Conservation (phyloP, 495 filamentous ascomycete species). For the Aspergillus indologenus region DNA sequence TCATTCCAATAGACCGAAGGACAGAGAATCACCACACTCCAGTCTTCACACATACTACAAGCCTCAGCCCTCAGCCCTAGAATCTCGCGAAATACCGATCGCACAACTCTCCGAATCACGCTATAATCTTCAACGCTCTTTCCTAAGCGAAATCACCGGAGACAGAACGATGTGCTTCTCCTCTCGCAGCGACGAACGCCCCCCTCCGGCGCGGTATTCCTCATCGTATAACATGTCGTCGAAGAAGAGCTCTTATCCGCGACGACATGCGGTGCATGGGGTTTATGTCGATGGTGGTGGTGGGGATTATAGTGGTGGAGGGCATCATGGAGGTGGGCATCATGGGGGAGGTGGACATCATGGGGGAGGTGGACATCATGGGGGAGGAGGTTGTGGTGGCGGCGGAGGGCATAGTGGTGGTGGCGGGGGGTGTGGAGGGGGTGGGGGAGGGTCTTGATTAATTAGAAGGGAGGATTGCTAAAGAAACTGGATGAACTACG, state of each 20-base stretch:
- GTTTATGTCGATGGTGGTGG: background rate
- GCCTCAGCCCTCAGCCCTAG: too few species aligned
- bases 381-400: background rate
- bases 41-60: too few species aligned
- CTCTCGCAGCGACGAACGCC: background rate
- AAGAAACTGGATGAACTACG: too few species aligned
- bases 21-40: too few species aligned
- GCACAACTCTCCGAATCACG: too few species aligned
- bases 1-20: too few species aligned
- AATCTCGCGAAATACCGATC: too few species aligned
- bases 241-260: background rate
- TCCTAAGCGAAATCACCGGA: too few species aligned
- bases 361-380: background rate
- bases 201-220: background rate
- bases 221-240: background rate
- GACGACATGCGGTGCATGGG: background rate
- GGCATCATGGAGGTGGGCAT: background rate
- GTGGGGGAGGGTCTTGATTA: background rate
- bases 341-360: background rate
- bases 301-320: background rate
- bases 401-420: background rate
- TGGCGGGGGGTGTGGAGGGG: background rate
- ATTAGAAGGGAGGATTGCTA: too few species aligned
- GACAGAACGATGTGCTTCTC: background rate
- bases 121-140: too few species aligned